A percentile compares a stretch with the other conserved stretches of the same genome.
phyloP scores from a whole-genome alignment of 176 grass and related monocot species.

The Otatea glauca region DNA sequence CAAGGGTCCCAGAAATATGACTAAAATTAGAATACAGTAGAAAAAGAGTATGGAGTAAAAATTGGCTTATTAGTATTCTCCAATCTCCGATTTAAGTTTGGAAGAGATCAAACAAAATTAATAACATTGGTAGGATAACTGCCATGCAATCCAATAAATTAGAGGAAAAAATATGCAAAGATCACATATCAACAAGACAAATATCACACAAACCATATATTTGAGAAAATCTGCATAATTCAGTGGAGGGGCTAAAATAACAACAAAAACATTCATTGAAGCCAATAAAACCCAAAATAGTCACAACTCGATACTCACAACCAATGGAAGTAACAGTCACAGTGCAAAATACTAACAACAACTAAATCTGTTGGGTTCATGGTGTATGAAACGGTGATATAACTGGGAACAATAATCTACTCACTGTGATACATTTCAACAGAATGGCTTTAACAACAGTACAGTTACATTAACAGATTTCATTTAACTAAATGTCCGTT shows the following conservation, averaged over 20 bases:
- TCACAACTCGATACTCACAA: background rate
- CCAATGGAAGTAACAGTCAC: background rate
- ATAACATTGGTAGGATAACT: background rate
- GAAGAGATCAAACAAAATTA: conserved; percentile 25
- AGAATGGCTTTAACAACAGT: background rate
- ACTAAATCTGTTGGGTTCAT: background rate
- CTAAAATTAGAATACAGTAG: conserved; percentile 4
- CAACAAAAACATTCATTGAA: background rate
- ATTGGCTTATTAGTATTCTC: conserved; percentile 12
- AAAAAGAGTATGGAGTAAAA: background rate
- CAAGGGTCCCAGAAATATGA: background rate
- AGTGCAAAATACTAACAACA: background rate
- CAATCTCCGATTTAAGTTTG: background rate
- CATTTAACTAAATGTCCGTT: background rate
- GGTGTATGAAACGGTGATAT: background rate
- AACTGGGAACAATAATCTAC: background rate
- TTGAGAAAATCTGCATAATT: background rate
- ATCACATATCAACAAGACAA: conserved; percentile 1
- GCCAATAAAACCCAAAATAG: conserved; percentile 2
- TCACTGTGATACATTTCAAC: conserved; percentile 14
- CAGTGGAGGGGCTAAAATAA: background rate
- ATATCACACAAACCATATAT: background rate
- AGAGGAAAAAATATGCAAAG: conserved; percentile 2
- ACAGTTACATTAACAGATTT: background rate
- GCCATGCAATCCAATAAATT: background rate